Conservation (phyloP, 2,329 filamentous ascomycete genomes). For the Fusarium sp. region DNA sequence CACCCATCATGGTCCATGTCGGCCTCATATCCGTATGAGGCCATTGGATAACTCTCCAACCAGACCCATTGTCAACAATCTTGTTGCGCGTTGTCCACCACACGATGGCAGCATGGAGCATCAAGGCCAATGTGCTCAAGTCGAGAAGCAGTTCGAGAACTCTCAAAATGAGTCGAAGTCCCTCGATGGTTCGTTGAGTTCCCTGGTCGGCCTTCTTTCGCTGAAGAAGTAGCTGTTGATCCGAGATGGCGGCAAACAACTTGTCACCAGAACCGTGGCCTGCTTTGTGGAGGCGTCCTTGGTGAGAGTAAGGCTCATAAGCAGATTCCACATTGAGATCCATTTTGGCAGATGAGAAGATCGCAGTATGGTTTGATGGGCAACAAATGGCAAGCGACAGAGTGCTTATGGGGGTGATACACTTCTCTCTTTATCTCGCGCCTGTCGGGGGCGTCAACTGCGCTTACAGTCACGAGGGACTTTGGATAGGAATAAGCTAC, state of each 20-base stretch:
- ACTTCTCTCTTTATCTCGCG: not conserved
- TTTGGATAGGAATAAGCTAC: not conserved
- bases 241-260: not conserved
- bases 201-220: not conserved
- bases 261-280: not conserved
- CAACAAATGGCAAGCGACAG: not conserved
- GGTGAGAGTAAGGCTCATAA: not conserved
- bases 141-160: not conserved
- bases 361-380: not conserved
- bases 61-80: not conserved
- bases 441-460: not conserved
- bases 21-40: not conserved
- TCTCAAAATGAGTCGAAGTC: not conserved
- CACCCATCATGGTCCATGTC: slow-evolving; percentile 1
- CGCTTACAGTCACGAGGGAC: not conserved
- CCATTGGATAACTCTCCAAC: not conserved
- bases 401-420: not conserved
- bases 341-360: not conserved
- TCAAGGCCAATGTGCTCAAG: not conserved
- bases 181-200: not conserved
- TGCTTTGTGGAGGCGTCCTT: not conserved
- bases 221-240: not conserved
- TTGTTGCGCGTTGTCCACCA: slow-evolving; percentile 1
- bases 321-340: not conserved
- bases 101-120: not conserved